Evolutionary conservation across 257 asterid genomes (phyloP).

Genomic region (Mitragyna speciosa): DNA sequence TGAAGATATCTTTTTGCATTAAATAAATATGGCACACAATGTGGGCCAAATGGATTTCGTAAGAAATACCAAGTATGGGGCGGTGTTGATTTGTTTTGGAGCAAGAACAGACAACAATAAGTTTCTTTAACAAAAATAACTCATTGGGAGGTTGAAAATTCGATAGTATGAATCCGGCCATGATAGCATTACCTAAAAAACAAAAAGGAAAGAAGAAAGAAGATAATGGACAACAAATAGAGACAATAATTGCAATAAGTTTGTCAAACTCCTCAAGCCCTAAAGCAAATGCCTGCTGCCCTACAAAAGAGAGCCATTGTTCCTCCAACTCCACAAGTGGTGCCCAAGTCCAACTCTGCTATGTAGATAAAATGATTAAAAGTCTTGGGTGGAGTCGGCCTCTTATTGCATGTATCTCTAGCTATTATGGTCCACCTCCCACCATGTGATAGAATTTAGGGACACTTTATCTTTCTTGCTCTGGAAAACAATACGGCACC

Average conservation of each 20-base stretch:
- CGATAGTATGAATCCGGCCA: neutral
- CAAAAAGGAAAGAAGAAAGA: neutral
- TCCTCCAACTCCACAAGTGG: constrained; percentile 24
- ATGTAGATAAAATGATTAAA: constrained; percentile 3
- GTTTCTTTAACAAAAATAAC: neutral
- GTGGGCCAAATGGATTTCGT: constrained; percentile 34
- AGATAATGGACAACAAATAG: constrained; percentile 7
- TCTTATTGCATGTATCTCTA: constrained; percentile 25
- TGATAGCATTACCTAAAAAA: neutral
- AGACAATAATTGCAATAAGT: constrained; percentile 28
- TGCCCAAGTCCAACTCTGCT: constrained; percentile 20
- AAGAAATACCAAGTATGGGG: constrained; percentile 25
- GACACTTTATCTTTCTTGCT: constrained; percentile 20
- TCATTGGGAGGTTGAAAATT: neutral
- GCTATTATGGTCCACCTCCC: constrained; percentile 37
- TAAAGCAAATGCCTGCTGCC: constrained; percentile 18
- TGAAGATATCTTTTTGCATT: neutral
- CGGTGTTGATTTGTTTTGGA: constrained; percentile 4
- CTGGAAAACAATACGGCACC: constrained; percentile 30
- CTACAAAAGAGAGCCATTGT: constrained; percentile 29
- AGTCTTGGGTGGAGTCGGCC: constrained; percentile 26
- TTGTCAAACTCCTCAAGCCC: constrained; percentile 27
- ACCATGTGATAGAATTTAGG: constrained; percentile 21
- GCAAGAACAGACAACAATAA: neutral
- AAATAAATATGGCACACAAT: constrained; percentile 25